Evolutionary conservation across 2,329 filamentous ascomycete genomes (phyloP), one percentile per base, ranked within the genome.

Genomic region (Fusarium coicis): DNA sequence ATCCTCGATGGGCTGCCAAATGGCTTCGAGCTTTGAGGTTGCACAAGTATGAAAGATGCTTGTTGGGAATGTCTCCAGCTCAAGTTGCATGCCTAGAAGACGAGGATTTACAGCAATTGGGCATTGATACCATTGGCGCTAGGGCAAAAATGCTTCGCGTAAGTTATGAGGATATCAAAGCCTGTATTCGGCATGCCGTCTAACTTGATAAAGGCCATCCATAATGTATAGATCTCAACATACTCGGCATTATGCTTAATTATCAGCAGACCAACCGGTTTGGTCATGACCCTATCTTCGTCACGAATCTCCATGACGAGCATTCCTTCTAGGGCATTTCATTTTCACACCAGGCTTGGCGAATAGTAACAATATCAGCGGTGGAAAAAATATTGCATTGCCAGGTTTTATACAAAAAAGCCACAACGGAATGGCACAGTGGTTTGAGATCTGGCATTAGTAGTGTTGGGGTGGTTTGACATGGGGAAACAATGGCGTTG

Each of bases 21-120:
- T 77, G 76, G 76, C 66, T 77, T 40, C 72, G 74, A 60, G 73
- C 76, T 46, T 54, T 77, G 60, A 77, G 76, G 40, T 55, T 77
- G 30, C 76, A 77, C 63, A 77, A 78, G 34, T 77, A 77, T 42
- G 76, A 77, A 43, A 69, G 62, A 46, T 77, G 75, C 39, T 40
- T 77, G 23, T 32, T 62, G 21, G 76, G 76, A 16, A 46, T 77
- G 65, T 75, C 76, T 30, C 76, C 76, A 34, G 50, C 68, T 16
- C 70, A 77, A 36, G 73, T 77, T 46, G 42, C 66, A 8, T 57
- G 57, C 23, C 47, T 77, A 39, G 58, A 47, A 11, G 76, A 77
- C 6, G 68, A 67, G 21, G 76, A 74, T 21, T 52, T 77, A 37
- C 74, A 74, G 36, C 68, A 76, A 19, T 53, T 77, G n/a, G 76